Conservation (phyloP, 371 early-diverging fungal species). For the Mortierella sp. region DNA sequence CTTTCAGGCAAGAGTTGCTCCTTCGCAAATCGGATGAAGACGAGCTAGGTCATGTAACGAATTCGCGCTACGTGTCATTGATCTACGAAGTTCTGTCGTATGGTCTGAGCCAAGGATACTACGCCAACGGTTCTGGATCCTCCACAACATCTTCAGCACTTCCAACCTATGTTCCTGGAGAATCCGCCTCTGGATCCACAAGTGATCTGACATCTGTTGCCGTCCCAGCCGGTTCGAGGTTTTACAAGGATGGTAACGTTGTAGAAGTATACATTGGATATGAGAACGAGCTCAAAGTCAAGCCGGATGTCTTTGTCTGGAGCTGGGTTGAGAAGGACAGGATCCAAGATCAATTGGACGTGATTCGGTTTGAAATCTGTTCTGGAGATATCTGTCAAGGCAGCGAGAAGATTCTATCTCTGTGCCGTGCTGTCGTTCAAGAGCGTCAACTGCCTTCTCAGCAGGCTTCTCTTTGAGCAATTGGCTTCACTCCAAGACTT, state of each 20-base stretch:
- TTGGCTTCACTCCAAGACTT: no score
- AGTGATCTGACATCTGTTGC: neutral
- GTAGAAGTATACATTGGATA: constrained; percentile 33
- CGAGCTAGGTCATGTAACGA: constrained; percentile 40
- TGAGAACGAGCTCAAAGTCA: constrained; percentile 39
- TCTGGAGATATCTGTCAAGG: constrained; percentile 5
- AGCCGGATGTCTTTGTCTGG: constrained; percentile 31
- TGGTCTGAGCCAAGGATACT: constrained; percentile 30
- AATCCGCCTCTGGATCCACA: neutral
- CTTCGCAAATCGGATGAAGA: constrained; percentile 37
- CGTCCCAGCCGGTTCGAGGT: constrained; percentile 16
- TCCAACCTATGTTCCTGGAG: constrained; percentile 2
- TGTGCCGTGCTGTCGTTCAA: constrained; percentile 12
- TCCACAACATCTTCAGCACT: constrained; percentile 7
- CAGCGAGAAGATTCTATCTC: constrained; percentile 16
- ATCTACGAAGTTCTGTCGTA: constrained; percentile 21
- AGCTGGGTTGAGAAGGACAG: constrained; percentile 46
- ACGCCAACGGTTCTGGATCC: constrained; percentile 34
- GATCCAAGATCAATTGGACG: constrained; percentile 17
- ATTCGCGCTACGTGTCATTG: constrained; percentile 23
- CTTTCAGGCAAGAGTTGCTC: constrained; percentile 19
- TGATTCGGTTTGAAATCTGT: constrained; percentile 41
- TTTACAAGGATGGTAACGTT: constrained; percentile 27
- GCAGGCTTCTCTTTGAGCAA: neutral
- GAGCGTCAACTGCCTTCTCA: neutral